Base-by-base conservation (phyloP, 768 basidiomycete species). In the Phanerochaete carnosa region DNA sequence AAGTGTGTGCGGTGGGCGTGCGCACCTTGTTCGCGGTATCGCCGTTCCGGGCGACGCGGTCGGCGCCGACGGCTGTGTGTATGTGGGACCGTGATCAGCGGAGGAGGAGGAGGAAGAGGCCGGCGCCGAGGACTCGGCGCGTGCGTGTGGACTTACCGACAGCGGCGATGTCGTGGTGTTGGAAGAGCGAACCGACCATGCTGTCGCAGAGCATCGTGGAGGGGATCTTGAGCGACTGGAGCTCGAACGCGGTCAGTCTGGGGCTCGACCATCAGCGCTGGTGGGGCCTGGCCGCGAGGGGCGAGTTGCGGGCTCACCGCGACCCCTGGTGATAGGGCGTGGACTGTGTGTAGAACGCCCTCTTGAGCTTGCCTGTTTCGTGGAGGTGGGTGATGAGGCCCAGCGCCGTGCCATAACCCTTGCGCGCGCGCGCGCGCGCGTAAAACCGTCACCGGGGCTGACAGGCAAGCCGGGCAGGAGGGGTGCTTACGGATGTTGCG, bases 121-220 rank as follows among this genome's bases (percentile, higher is more conserved):
- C n/a, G n/a, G n/a, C n/a, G n/a, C n/a, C n/a, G n/a, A n/a, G n/a
- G n/a, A n/a, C n/a, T n/a, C 28, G 32, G 12, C 29, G 51, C 29
- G 16, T 5, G 47, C n/a, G 23, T 13, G 50, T 54, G 26, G 13
- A 58, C 86, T 65, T 62, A 91, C 90, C 85, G 57, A 95, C 86
- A 28, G 87, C 92, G 67, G 94, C 90, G 55, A 95, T 92, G 23
- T 80, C 73, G 69, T 91, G 81, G 70, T 94, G 86, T 69, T 95
- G 93, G 78, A 98, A 92, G 55, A 98, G 76, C 0, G 94, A 95
- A 9, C 96, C 96, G 19, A 98, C 92, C 91, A 97, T 97, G 35
- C 93, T 96, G 70, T 98, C 96, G 69, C 95, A 96, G 51, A 98
- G 88, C 94, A 98, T 96, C 4, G 89, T 86, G 3, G 91, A 90